These are phyloP conservation scores for Penicillium sp. DNA, from an alignment of 2,329 filamentous ascomycete genomes.

Conservation along the genomic window DNA sequence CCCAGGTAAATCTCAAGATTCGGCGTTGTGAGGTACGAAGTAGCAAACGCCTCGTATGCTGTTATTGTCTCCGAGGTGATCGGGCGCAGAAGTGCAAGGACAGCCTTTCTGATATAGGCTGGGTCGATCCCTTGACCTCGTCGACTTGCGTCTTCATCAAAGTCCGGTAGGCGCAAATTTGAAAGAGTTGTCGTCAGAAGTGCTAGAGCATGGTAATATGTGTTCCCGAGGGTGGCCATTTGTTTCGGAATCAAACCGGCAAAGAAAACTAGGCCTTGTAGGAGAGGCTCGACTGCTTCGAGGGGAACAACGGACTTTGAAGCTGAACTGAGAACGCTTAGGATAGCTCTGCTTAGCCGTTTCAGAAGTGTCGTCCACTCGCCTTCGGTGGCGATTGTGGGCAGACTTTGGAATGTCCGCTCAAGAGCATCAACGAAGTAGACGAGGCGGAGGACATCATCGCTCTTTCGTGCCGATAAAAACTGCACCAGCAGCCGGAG, in stretches of 20 bases:
- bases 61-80: conserved; percentile 43
- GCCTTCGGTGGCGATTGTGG: conserved; percentile 37
- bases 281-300: conserved; percentile 27
- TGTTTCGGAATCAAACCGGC: conserved; percentile 39
- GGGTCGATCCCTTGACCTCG: conserved; percentile 8
- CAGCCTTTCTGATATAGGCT: conserved; percentile 29
- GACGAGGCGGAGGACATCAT: conserved; percentile 40
- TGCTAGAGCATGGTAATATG: conserved; percentile 41
- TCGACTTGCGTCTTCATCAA: neutral
- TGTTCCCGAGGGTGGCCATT: conserved; percentile 35
- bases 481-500: conserved; percentile 66
- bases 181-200: conserved; percentile 30
- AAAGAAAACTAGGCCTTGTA: conserved; percentile 36
- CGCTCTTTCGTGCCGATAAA: conserved; percentile 47
- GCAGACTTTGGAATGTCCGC: conserved; percentile 35
- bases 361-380: conserved; percentile 41
- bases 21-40: conserved; percentile 45
- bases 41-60: conserved; percentile 45
- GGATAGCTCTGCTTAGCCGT: conserved; percentile 35
- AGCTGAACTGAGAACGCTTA: conserved; percentile 33
- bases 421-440: conserved; percentile 44
- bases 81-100: conserved; percentile 42
- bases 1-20: conserved; percentile 37
- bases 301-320: neutral
- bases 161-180: conserved; percentile 6